These are phyloP conservation scores for Rhododendron ovatum DNA, from an alignment of 148 eudicot species.

Conservation along the genomic window DNA sequence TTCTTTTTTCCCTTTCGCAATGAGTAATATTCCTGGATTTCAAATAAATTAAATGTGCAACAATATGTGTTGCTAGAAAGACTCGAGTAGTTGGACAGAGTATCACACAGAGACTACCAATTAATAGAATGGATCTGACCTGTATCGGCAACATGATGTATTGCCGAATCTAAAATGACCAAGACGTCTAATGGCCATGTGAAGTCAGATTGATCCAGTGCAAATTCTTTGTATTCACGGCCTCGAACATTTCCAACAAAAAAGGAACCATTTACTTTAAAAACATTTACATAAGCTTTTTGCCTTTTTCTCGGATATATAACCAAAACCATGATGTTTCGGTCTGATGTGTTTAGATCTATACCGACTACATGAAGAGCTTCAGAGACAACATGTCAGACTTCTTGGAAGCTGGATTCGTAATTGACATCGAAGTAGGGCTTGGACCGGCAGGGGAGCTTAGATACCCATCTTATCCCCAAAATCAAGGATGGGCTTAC, in stretches of 20 bases:
- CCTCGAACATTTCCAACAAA: background rate
- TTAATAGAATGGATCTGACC: background rate
- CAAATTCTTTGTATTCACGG: background rate
- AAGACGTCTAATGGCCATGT: background rate
- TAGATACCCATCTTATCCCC: slow-evolving; percentile 73
- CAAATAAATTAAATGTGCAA: background rate
- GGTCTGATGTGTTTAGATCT: slow-evolving; percentile 42
- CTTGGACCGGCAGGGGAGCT: slow-evolving; percentile 90
- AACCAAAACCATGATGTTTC: background rate
- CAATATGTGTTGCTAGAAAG: background rate
- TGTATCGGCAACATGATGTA: background rate
- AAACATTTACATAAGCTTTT: background rate
- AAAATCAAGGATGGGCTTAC: slow-evolving; percentile 65
- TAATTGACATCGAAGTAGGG: slow-evolving; percentile 84
- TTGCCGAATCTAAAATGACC: background rate
- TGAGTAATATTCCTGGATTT: background rate
- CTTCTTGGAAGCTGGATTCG: slow-evolving; percentile 45
- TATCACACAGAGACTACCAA: background rate
- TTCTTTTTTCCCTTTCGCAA: background rate
- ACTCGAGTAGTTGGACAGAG: background rate
- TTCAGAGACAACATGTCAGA: slow-evolving; percentile 69
- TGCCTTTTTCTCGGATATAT: background rate
- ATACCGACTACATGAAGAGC: slow-evolving; percentile 79
- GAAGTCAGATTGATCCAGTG: background rate
- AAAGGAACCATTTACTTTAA: background rate